Evolutionary conservation across 768 basidiomycete species (phyloP).

Genomic region (Cystofilobasidium macerans): DNA sequence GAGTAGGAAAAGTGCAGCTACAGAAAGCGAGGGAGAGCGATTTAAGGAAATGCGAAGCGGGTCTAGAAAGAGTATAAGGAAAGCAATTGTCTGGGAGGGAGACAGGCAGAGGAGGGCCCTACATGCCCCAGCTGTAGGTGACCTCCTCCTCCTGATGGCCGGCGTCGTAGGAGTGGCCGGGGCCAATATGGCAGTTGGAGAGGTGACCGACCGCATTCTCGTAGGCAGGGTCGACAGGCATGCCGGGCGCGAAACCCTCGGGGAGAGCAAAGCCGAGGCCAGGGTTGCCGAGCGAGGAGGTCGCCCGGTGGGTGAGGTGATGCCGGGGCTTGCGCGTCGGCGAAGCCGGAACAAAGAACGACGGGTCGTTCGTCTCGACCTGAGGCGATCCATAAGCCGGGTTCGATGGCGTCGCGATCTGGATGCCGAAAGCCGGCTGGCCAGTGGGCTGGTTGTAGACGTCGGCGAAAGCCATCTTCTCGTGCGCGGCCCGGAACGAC

Average conservation of each 20-base stretch:
- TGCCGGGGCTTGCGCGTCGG: neutral
- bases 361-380: neutral
- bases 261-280: constrained; percentile 1
- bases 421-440: neutral
- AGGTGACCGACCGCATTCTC: neutral
- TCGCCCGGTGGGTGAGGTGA: neutral
- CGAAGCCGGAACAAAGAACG: neutral
- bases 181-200: neutral
- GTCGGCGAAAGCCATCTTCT: no score
- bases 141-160: neutral
- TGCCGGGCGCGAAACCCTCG: neutral
- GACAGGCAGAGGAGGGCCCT: no score
- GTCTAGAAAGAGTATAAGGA: no score
- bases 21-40: no score
- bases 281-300: neutral
- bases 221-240: neutral
- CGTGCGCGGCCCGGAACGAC: neutral
- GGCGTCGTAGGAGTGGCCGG: neutral
- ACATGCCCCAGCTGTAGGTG: constrained; percentile 2
- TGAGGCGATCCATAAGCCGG: neutral
- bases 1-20: no score
- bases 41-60: no score
- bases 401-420: neutral
- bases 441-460: no score
- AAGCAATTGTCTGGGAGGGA: no score